Conservation (phyloP, 352 stramenopile species). For the Aphanomyces stellatus region DNA sequence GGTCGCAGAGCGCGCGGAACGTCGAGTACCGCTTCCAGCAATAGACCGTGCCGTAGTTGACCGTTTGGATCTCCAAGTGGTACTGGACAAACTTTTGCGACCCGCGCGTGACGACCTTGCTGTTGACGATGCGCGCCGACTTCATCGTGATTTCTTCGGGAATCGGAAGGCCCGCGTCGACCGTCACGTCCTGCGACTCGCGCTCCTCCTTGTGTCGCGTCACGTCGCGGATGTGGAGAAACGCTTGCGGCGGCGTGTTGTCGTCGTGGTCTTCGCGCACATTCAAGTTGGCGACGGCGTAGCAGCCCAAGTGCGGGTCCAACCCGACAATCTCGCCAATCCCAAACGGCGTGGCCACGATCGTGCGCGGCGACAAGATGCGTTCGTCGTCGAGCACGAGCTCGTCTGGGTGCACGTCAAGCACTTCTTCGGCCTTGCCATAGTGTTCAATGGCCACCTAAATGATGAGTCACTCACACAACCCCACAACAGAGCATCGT, state of each 20-base stretch:
- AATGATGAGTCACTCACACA: too few species aligned
- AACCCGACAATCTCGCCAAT: slow-evolving; percentile 73
- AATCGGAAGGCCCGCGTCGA: slow-evolving; percentile 47
- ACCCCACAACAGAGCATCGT: too few species aligned
- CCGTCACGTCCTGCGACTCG: slow-evolving; percentile 70
- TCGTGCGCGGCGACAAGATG: slow-evolving; percentile 74
- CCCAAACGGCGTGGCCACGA: slow-evolving; percentile 79
- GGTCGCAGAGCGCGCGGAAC: slow-evolving; percentile 76
- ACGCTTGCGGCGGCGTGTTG: slow-evolving; percentile 32
- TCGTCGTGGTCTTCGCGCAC: slow-evolving; percentile 59
- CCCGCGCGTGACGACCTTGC: slow-evolving; percentile 69
- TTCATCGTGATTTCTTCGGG: slow-evolving; percentile 75
- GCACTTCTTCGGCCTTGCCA: slow-evolving; percentile 51
- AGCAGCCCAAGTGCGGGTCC: slow-evolving; percentile 82
- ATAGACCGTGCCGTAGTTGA: slow-evolving; percentile 81
- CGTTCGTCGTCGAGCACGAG: slow-evolving; percentile 78
- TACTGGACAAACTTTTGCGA: slow-evolving; percentile 87
- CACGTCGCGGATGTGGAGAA: slow-evolving; percentile 76
- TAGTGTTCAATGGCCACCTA: slow-evolving; percentile 55
- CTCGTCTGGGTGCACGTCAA: slow-evolving; percentile 58
- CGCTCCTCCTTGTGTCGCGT: slow-evolving; percentile 55
- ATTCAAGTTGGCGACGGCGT: slow-evolving; percentile 79
- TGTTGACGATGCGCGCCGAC: slow-evolving; percentile 76
- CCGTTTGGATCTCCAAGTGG: slow-evolving; percentile 82
- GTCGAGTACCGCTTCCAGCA: slow-evolving; percentile 86